Evolutionary conservation across 2,329 filamentous ascomycete species (phyloP).

Genomic region (Cladosporium cucumerinum): DNA sequence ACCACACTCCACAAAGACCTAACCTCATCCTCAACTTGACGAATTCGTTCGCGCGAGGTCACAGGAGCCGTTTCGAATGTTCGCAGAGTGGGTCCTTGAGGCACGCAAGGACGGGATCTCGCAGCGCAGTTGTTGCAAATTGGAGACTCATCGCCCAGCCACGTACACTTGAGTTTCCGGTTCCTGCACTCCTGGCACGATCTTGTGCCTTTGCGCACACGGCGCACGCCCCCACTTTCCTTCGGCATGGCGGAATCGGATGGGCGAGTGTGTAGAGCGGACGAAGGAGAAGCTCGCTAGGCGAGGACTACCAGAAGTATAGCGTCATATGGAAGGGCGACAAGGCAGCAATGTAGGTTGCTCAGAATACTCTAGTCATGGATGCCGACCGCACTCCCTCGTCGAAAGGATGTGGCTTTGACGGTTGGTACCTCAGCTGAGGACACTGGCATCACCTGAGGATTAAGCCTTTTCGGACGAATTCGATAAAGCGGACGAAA

Average conservation of each 20-base stretch:
- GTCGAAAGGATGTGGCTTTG: background rate
- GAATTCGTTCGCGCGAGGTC: constrained; percentile 10
- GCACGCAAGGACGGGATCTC: constrained; percentile 9
- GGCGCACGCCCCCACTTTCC: background rate
- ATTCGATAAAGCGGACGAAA: background rate
- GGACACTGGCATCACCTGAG: background rate
- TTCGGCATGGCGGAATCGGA: background rate
- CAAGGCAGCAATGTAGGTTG: background rate
- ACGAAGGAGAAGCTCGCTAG: background rate
- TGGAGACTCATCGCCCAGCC: background rate
- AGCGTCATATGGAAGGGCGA: background rate
- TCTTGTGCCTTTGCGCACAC: constrained; percentile 3
- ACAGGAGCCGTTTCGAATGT: background rate
- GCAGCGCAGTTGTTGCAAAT: constrained; percentile 9
- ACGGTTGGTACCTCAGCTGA: background rate
- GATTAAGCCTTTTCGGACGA: background rate
- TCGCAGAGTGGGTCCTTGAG: background rate
- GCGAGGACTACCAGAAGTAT: background rate
- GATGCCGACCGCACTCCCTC: background rate
- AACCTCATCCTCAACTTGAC: constrained; percentile 23
- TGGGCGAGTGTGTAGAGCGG: background rate
- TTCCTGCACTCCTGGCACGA: constrained; percentile 3
- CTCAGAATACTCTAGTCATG: background rate
- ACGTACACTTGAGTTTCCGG: background rate
- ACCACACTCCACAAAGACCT: constrained; percentile 22